Evolutionary conservation across 2,329 filamentous ascomycete genomes (phyloP), one percentile per base, ranked within the genome.

Genomic region (Tolypocladium guangdongense): DNA sequence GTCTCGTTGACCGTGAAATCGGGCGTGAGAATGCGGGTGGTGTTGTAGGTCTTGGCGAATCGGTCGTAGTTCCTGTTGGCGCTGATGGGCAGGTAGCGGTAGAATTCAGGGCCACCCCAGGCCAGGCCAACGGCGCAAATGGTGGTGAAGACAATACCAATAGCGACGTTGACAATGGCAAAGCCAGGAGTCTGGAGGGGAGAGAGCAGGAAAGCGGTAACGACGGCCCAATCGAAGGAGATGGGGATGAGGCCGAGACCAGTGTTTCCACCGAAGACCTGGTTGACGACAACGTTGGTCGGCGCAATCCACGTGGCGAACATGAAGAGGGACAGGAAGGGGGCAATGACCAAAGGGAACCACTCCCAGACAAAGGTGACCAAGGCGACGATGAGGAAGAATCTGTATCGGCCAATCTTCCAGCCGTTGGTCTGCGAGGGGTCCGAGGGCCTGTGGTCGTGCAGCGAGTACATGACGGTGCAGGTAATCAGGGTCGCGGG

Each of bases 211-310:
- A 78, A 84, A 12, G 76, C 80, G 1, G 77, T 74, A 55, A 84
- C 72, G 52, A 81, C 74, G 50, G 76, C 78, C 83, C 84, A 87
- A 66, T 87, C 83, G 54, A 87, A 81, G 0, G 82, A 84, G 16
- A 86, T 75, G 12, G 83, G 83, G 30, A 86, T 71, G 14, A 87
- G 67, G 0, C 78, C 81, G 5, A 86, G 68, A 0, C 83, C 83
- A 7, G 78, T 78, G 52, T 74, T 74, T 7, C 80, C 81, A 4
- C 83, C 83, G 55, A 86, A 86, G 7, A 87, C 62, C 62, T 86
- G 82, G 63, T 87, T 87, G 54, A 86, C 68, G 16, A 81, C 65
- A 2, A 80, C 69, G 56, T 78, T 84, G 36, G 82, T 73, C 2
- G 84, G 83, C 11, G 75, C 77, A 57, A 83, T 80, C 81, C 83